These are phyloP conservation scores for Lophiostoma macrostomum DNA, from an alignment of 495 filamentous ascomycete species.

Conservation along the genomic window DNA sequence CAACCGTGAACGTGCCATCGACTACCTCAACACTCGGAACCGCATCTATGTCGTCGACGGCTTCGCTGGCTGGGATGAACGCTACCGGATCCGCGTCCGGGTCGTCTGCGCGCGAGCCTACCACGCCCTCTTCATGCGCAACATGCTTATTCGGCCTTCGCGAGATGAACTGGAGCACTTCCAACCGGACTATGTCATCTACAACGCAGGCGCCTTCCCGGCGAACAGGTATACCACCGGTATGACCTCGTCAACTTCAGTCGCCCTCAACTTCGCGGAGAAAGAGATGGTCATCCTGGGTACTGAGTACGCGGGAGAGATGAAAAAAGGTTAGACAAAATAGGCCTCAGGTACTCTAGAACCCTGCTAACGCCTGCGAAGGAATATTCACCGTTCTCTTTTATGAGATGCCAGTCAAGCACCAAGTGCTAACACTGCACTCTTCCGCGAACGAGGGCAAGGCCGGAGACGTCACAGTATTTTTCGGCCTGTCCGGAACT, in stretches of 20 bases:
- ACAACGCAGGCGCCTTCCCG: constrained; percentile 97
- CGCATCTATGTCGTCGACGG: constrained; percentile 98
- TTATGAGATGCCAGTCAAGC: constrained; percentile 99
- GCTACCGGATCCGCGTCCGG: constrained; percentile 95
- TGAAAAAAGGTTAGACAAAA: no score
- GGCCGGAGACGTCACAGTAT: constrained; percentile 89
- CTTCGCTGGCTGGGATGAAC: constrained; percentile 96
- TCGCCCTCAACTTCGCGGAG: constrained; percentile 83
- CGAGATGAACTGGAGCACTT: constrained; percentile 90
- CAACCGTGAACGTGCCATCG: constrained; percentile 96
- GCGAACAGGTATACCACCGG: constrained; percentile 97
- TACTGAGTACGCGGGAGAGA: constrained; percentile 94
- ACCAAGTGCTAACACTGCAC: constrained; percentile 96
- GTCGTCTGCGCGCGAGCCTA: constrained; percentile 98
- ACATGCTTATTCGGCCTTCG: constrained; percentile 97
- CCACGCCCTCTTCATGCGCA: constrained; percentile 99
- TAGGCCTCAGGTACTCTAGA: constrained; percentile 55
- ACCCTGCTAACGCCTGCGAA: constrained; percentile 43
- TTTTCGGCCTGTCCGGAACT: constrained; percentile 98
- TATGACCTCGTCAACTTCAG: constrained; percentile 92
- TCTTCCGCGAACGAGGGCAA: constrained; percentile 90
- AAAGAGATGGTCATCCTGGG: constrained; percentile 98
- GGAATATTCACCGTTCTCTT: constrained; percentile 98
- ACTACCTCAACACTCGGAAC: constrained; percentile 98
- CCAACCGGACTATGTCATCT: constrained; percentile 99